Evolutionary conservation across 1,284 basidiomycete species (phyloP).

Genomic region (Heimioporus retisporus): DNA sequence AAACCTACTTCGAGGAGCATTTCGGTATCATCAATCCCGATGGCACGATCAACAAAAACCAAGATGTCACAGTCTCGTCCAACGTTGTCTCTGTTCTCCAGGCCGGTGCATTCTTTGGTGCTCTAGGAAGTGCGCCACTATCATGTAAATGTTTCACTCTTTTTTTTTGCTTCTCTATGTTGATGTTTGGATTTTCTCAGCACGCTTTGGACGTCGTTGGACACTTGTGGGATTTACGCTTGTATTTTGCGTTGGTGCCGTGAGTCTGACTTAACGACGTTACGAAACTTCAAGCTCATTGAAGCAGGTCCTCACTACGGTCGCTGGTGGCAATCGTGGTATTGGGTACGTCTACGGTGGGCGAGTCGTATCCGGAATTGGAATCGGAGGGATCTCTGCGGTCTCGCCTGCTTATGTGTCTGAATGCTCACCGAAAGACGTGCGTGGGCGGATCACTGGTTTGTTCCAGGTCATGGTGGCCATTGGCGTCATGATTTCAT

Average conservation of each 20-base stretch:
- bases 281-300: conserved; percentile 7
- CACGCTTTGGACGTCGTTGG: conserved; percentile 63
- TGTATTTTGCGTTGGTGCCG: conserved; percentile 77
- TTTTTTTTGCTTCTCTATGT: not conserved
- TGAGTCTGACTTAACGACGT: conserved; percentile 40
- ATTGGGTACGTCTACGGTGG: conserved; percentile 79
- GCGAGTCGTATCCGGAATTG: conserved; percentile 73
- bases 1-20: conserved; percentile 67
- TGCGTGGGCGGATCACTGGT: conserved; percentile 77
- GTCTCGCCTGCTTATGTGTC: conserved; percentile 83
- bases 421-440: conserved; percentile 82
- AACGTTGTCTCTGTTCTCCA: conserved; percentile 84
- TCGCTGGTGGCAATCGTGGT: conserved; percentile 65
- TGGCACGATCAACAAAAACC: conserved; percentile 46
- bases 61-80: conserved; percentile 61
- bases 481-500: conserved; percentile 80
- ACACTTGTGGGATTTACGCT: conserved; percentile 68
- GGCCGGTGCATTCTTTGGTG: conserved; percentile 86
- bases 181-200: conserved; percentile 39
- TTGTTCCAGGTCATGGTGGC: conserved; percentile 89
- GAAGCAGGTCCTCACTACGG: conserved; percentile 67
- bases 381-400: conserved; percentile 68
- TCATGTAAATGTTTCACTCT: conserved; percentile 56
- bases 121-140: conserved; percentile 70
- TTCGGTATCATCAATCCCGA: conserved; percentile 66